These are phyloP conservation scores for Pueraria montana DNA, from an alignment of 306 rosid genomes.

Conservation along the genomic window DNA sequence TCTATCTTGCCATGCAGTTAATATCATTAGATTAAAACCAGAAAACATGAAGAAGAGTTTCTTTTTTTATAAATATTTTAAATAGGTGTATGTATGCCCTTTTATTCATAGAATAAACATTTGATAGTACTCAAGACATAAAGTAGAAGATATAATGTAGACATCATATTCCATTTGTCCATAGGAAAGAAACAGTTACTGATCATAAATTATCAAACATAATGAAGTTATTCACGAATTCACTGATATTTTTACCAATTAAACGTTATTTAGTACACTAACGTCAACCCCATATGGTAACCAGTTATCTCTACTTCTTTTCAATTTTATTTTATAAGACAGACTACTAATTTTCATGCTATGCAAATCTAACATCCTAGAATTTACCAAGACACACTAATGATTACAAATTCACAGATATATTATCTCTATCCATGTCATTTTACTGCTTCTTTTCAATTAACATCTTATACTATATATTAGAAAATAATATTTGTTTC, in stretches of 20 bases:
- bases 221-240: constrained; percentile 27
- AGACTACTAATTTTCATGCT: constrained; percentile 21
- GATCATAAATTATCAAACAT: neutral
- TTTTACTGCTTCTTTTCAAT: constrained; percentile 2
- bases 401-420: neutral
- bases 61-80: neutral
- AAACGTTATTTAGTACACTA: neutral
- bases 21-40: constrained; percentile 30
- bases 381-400: neutral
- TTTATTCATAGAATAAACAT: constrained; percentile 3
- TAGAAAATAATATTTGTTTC: neutral
- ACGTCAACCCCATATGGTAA: neutral
- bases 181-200: neutral
- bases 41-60: constrained; percentile 13
- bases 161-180: constrained; percentile 18
- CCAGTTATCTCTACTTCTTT: neutral
- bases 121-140: neutral
- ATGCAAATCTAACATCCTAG: constrained; percentile 8
- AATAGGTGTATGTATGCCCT: neutral
- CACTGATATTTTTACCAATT: neutral
- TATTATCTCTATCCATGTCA: neutral
- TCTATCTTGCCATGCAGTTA: constrained; percentile 8
- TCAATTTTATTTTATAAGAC: neutral
- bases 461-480: neutral
- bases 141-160: neutral